phyloP scores from a whole-genome alignment of 805 yeast genomes.

The Debaryomyces tyrocola region DNA sequence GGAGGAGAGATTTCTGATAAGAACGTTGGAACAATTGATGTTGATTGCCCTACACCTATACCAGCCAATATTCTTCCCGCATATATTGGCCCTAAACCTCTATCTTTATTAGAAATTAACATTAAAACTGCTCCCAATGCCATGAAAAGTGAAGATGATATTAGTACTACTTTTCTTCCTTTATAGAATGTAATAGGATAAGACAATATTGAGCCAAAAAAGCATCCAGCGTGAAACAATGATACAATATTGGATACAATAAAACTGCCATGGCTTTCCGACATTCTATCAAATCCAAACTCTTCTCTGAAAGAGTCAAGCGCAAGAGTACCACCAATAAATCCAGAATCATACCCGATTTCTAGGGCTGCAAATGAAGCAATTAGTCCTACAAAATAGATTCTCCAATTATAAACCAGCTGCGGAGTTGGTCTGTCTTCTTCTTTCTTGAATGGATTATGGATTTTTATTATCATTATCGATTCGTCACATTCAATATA shows the following conservation, averaged over 20 bases:
- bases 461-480: no score
- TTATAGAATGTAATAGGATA: slow-evolving; percentile 42
- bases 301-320: slow-evolving; percentile 44
- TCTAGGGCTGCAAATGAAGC: slow-evolving; percentile 51
- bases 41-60: slow-evolving; percentile 51
- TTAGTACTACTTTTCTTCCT: slow-evolving; percentile 42
- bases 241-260: slow-evolving; percentile 46
- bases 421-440: slow-evolving; percentile 23
- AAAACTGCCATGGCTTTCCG: slow-evolving; percentile 19
- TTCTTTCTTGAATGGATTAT: no score
- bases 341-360: slow-evolving; percentile 58
- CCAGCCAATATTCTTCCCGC: slow-evolving; percentile 53
- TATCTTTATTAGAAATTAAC: slow-evolving; percentile 26
- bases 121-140: slow-evolving; percentile 46
- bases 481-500: no score
- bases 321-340: slow-evolving; percentile 54
- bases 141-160: slow-evolving; percentile 38
- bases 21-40: slow-evolving; percentile 50
- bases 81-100: slow-evolving; percentile 46
- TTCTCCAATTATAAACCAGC: slow-evolving; percentile 44
- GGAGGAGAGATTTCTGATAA: slow-evolving; percentile 47
- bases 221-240: slow-evolving; percentile 53
- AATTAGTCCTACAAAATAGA: slow-evolving; percentile 43
- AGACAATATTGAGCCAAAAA: slow-evolving; percentile 44
- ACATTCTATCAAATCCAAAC: slow-evolving; percentile 39